A percentile compares a stretch with the other conserved stretches of the same genome.
phyloP scores from a whole-genome alignment of 2,329 filamentous ascomycete genomes.

The Rhynchosporium agropyri region DNA sequence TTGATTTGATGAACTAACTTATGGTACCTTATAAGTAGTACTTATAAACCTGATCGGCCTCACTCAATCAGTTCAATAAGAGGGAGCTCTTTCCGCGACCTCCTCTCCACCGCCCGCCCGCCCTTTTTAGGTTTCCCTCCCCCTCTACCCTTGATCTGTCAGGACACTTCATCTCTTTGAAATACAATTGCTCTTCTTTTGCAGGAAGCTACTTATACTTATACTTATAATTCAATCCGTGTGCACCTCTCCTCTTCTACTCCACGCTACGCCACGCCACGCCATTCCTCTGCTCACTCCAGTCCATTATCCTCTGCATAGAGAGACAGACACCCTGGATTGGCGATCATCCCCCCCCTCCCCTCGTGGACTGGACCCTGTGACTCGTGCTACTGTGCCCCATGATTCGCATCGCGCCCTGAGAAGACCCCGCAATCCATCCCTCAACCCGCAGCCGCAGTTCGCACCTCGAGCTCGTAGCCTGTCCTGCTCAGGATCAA shows the following conservation, averaged over 20 bases:
- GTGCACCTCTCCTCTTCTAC: background rate
- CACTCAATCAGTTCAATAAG: background rate
- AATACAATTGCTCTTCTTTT: too few relatives aligned
- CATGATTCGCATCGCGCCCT: background rate
- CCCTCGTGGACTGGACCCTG: background rate
- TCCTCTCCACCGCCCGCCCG: background rate
- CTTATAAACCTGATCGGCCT: background rate
- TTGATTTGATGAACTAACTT: background rate
- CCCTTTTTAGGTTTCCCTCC: conserved; percentile 5
- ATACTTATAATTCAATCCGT: too few relatives aligned
- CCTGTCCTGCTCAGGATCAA: conserved; percentile 2
- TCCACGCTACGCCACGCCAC: background rate
- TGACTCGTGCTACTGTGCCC: conserved; percentile 5
- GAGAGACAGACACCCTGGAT: background rate
- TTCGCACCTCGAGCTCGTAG: background rate
- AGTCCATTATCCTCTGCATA: background rate
- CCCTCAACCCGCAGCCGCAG: conserved; percentile 15
- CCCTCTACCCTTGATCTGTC: background rate
- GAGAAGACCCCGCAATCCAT: conserved; percentile 13
- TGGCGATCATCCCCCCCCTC: conserved; percentile 6
- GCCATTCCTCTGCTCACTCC: background rate
- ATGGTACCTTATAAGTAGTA: background rate
- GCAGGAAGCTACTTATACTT: too few relatives aligned
- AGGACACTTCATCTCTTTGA: too few relatives aligned
- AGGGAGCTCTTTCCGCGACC: background rate